These are phyloP conservation scores for Solanum commersonii DNA, from an alignment of 257 asterid genomes.

Conservation along the genomic window DNA sequence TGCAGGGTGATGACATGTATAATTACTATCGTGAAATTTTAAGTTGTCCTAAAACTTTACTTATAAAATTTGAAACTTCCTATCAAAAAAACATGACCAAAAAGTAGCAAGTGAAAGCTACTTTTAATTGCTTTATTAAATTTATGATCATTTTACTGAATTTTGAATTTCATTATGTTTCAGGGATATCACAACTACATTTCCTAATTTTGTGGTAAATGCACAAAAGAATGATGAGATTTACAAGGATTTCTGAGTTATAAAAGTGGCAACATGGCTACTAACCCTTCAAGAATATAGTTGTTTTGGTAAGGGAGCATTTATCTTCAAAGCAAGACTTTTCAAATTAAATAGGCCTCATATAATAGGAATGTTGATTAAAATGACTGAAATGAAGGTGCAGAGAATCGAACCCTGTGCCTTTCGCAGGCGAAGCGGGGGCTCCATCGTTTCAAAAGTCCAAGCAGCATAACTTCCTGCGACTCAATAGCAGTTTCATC, in stretches of 20 bases:
- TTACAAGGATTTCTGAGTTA: not conserved
- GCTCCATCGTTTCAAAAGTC: conserved; percentile 23
- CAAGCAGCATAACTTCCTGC: not conserved
- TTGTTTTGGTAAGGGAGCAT: not conserved
- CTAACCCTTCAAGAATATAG: not conserved
- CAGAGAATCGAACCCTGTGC: conserved; percentile 49
- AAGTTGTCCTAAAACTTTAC: not conserved
- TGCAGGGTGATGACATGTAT: not conserved
- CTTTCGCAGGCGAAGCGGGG: conserved; percentile 99
- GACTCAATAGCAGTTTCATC: not conserved
- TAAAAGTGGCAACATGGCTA: not conserved
- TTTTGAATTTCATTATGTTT: not conserved
- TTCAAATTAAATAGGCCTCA: not conserved
- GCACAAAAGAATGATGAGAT: conserved; percentile 10
- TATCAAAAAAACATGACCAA: not conserved
- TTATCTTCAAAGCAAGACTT: not conserved
- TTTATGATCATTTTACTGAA: not conserved
- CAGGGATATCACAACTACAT: conserved; percentile 27
- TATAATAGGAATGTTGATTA: not conserved
- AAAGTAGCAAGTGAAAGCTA: not conserved
- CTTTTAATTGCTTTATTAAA: not conserved
- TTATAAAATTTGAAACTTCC: not conserved
- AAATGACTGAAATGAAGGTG: not conserved
- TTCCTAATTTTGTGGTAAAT: conserved; percentile 20
- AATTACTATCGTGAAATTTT: not conserved